Evolutionary conservation across 2,329 filamentous ascomycete genomes (phyloP), one percentile per base, ranked within the genome.

Genomic region (Phoma sp.): DNA sequence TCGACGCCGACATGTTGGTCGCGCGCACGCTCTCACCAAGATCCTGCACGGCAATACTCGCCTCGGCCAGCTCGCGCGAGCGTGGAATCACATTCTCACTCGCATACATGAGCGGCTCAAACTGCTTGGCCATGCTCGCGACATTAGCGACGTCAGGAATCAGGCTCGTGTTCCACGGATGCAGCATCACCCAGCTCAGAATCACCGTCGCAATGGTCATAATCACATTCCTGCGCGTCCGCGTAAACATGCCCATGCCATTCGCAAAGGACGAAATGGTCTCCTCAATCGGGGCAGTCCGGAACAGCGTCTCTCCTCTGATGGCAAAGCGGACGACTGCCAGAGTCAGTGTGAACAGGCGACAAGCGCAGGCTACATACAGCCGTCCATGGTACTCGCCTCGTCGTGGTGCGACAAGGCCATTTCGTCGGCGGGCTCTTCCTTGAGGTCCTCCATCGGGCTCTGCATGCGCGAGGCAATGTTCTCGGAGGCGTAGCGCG

Each of bases 61-160:
- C 96, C 48, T 95, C 92, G 74, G 96, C 92, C 42, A 98, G 80
- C 60, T 96, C 91, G 53, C 89, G 87, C 33, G 96, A 92, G 69
- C 96, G 92, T 30, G 87, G 84, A 36, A 92, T 87, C 7, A 92
- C 92, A 70, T 93, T 90, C 69, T 97, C 92, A 0, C 92, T 96
- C 72, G 96, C 96, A 78, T 95, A 95, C 58, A 98, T 96, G 37
- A 97, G 83, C 5, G 93, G 93, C 74, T 97, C 93, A 69, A 97
- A 96, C 9, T 92, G 92, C 66, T 91, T 91, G 42, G 93, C 93
- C 61, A 98, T 85, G 45, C 89, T 88, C 4, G 93, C 93, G 20
- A 97, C 89, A 73, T 96, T 96, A 71, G 96, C 89, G 14, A 98
- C 82, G 71, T 97, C 93, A 0, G 91, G 91, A 2, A 90, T 88